Conservation (phyloP, 257 asterid species). For the Solanum sparsipilum region DNA sequence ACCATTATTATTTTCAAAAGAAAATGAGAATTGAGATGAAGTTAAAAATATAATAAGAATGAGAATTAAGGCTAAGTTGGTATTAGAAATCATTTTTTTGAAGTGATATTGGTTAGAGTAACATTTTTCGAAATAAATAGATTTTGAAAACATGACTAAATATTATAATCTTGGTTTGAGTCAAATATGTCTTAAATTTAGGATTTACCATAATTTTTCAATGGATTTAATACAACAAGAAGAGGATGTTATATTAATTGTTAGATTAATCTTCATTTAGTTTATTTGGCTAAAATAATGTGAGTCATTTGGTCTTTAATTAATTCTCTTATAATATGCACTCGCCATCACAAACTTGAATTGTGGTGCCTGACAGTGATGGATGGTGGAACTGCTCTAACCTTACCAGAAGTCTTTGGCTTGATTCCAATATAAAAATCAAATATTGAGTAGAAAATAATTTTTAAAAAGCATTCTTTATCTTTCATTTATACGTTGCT, state of each 20-base stretch:
- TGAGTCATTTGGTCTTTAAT: neutral
- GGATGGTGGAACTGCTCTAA: fast-evolving
- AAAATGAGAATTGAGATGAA: neutral
- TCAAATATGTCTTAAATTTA: neutral
- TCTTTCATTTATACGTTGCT: too few relatives aligned
- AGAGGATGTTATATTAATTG: neutral
- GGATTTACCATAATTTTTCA: neutral
- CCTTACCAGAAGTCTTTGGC: fast-evolving
- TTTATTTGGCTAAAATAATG: neutral
- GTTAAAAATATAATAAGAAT: neutral
- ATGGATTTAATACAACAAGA: neutral
- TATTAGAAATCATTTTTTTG: neutral
- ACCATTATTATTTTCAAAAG: neutral
- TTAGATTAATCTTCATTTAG: neutral
- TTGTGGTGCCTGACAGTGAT: too few relatives aligned
- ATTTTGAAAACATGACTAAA: neutral
- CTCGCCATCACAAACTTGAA: neutral
- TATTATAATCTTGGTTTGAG: neutral
- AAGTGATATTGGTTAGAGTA: neutral
- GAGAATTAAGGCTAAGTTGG: neutral
- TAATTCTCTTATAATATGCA: too few relatives aligned
- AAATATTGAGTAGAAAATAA: neutral
- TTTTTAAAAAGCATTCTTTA: too few relatives aligned
- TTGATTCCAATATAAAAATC: too few relatives aligned
- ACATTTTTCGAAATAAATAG: neutral